Percentiles rank a stretch among this genome's conserved stretches.
These are phyloP conservation scores for Danielia reshetovae DNA, from an alignment of 805 yeast genomes.

Conservation along the genomic window DNA sequence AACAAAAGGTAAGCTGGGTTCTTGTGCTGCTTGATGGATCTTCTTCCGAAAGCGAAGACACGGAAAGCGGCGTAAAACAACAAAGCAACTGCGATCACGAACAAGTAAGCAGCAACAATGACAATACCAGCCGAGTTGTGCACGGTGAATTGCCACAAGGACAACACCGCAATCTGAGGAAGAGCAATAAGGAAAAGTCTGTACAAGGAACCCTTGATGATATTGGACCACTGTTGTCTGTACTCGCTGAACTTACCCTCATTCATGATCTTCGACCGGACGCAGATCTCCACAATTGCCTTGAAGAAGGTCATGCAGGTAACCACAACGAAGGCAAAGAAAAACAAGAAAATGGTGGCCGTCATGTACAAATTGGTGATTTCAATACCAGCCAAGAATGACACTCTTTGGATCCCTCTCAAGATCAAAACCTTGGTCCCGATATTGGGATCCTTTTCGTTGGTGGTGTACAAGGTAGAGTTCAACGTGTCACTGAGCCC, in stretches of 20 bases:
- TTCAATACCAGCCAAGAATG: constrained; percentile 81
- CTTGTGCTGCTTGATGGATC: constrained; percentile 66
- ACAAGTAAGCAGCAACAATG: constrained; percentile 71
- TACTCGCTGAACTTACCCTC: constrained; percentile 69
- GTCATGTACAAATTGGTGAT: constrained; percentile 84
- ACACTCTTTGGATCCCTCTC: constrained; percentile 90
- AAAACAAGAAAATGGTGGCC: constrained; percentile 76
- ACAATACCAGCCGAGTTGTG: constrained; percentile 81
- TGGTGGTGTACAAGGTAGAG: constrained; percentile 55
- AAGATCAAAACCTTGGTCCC: constrained; percentile 71
- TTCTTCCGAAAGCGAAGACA: constrained; percentile 71
- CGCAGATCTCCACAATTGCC: constrained; percentile 60
- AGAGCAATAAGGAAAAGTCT: constrained; percentile 79
- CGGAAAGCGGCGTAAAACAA: constrained; percentile 69
- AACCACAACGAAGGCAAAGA: constrained; percentile 62
- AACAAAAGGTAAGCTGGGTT: constrained; percentile 90
- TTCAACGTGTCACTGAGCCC: constrained; percentile 41
- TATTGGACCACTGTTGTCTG: constrained; percentile 77
- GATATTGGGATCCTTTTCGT: constrained; percentile 59
- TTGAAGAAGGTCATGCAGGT: constrained; percentile 60
- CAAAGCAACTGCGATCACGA: constrained; percentile 54
- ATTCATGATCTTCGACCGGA: constrained; percentile 54
- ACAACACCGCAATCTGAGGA: constrained; percentile 78
- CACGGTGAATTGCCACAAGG: constrained; percentile 85
- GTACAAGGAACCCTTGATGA: constrained; percentile 85